Evolutionary conservation across 768 basidiomycete genomes (phyloP).

Genomic region (Pulveroboletus frians): DNA sequence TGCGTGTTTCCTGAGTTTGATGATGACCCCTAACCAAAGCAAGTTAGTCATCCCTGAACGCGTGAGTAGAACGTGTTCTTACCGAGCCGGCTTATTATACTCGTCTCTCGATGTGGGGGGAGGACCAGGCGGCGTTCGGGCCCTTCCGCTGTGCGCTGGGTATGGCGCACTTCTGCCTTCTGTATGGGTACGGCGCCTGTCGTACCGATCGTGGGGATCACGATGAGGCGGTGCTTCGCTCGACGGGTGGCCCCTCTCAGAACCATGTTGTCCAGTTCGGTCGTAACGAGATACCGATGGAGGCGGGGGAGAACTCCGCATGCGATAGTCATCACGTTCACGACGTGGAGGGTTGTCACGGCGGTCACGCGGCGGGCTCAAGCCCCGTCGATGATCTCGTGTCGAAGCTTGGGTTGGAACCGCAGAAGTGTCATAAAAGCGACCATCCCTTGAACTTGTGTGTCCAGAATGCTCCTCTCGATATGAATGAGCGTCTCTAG

Average conservation of each 20-base stretch:
- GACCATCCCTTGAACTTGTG: slow-evolving; percentile 42
- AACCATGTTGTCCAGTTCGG: slow-evolving; percentile 34
- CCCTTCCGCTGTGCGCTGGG: slow-evolving; percentile 45
- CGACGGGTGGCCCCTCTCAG: slow-evolving; percentile 43
- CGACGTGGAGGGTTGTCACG: slow-evolving; percentile 54
- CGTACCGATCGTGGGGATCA: slow-evolving; percentile 59
- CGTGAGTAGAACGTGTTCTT: slow-evolving; percentile 13
- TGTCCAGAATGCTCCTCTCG: slow-evolving; percentile 56
- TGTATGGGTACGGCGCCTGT: slow-evolving; percentile 42
- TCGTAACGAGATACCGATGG: slow-evolving; percentile 51
- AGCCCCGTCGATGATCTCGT: slow-evolving; percentile 42
- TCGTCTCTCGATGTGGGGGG: slow-evolving; percentile 56
- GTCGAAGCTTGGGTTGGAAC: slow-evolving; percentile 34
- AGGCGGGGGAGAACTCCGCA: slow-evolving; percentile 43
- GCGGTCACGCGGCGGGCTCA: slow-evolving; percentile 40
- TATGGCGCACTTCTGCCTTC: slow-evolving; percentile 38
- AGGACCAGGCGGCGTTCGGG: slow-evolving; percentile 52
- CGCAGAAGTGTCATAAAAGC: slow-evolving; percentile 51
- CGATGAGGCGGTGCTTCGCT: slow-evolving; percentile 39
- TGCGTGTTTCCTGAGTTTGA: slow-evolving; percentile 36
- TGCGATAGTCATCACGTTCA: slow-evolving; percentile 68
- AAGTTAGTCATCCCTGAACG: not conserved
- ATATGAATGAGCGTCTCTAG: slow-evolving; percentile 36
- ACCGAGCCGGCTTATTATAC: slow-evolving; percentile 60
- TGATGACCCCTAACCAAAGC: slow-evolving; percentile 9